Base-by-base conservation (phyloP, 768 basidiomycete genomes). In the Mycena rebaudengoi region DNA sequence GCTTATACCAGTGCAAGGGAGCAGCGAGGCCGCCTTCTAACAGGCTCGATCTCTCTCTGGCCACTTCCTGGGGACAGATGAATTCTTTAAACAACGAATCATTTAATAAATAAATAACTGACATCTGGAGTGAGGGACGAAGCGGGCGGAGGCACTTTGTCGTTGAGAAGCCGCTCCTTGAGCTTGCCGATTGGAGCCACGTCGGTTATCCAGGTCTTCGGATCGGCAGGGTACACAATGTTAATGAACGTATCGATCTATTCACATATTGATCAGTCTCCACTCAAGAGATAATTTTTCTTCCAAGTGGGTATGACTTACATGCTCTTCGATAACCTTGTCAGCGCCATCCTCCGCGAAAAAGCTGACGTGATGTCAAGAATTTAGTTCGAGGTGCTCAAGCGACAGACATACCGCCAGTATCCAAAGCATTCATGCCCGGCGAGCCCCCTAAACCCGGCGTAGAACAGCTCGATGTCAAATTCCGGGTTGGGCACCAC, bases 171-270 rank as follows among this genome's bases (percentile, higher is more conserved):
- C 76, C 78, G 80, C n/a, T 72, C 69, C 54, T 71, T 74, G 11
- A 78, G 56, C 25, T 75, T 78, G 6, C 80, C 82, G 5, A 70
- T 62, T 0, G 80, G 80, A 4, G 75, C 74, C 26, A 83, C 58
- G 40, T 81, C 67, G 1, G 75, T 75, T 7, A 69, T 70, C 78
- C 79, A 79, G 33, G 77, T 62, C 56, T 73, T 75, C 0, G 78
- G 74, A 46, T 82, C 80, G 11, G 68, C 64, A 0, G 79, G 64
- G 49, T 77, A 75, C 10, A 79, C 0, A 11, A 78, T 20, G 43
- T 67, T 75, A 26, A 72, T 74, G 70, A 82, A 83, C 0, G 78
- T 78, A 21, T 82, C 80, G 23, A 77, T 69, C 78, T 82, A 54
- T n/a, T n/a, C 26, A 20, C 13, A 11, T 5, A 45, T 57, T 30